phyloP scores from a whole-genome alignment of 2,329 filamentous ascomycete genomes.

The Xylaria sp. region DNA sequence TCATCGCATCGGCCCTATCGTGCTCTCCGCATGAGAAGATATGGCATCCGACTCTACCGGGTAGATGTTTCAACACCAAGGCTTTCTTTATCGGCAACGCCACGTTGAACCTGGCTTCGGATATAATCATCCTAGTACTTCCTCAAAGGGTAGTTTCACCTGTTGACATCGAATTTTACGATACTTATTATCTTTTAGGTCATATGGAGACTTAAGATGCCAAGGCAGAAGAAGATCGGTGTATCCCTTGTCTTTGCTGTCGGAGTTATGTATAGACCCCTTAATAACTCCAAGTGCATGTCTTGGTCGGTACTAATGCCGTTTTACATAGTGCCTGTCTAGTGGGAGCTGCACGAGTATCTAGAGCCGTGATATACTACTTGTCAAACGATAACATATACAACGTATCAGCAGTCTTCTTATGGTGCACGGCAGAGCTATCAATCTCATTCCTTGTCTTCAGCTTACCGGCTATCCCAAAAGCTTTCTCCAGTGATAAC shows the following conservation, averaged over 20 bases:
- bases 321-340: slow-evolving; percentile 17
- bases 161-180: no score
- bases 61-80: slow-evolving; percentile 54
- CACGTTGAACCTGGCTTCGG: slow-evolving; percentile 55
- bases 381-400: slow-evolving; percentile 28
- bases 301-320: slow-evolving; percentile 5
- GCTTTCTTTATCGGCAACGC: slow-evolving; percentile 56
- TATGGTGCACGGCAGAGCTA: slow-evolving; percentile 34
- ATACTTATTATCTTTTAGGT: slow-evolving; percentile 29
- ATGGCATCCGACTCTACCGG: slow-evolving; percentile 45
- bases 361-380: slow-evolving; percentile 28
- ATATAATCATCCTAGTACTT: slow-evolving; percentile 55
- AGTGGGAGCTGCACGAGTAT: slow-evolving; percentile 23
- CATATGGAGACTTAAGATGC: slow-evolving; percentile 54
- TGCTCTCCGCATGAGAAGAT: slow-evolving; percentile 45
- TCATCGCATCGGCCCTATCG: slow-evolving; percentile 44
- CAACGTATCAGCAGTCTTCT: slow-evolving; percentile 23
- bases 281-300: neutral
- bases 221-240: slow-evolving; percentile 54
- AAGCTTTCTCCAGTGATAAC: slow-evolving; percentile 22
- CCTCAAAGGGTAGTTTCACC: slow-evolving; percentile 49
- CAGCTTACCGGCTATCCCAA: slow-evolving; percentile 28
- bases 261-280: slow-evolving; percentile 51
- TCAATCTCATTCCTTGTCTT: slow-evolving; percentile 28
- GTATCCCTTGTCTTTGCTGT: slow-evolving; percentile 55